These are phyloP conservation scores for Didymella pomorum DNA, from an alignment of 2,329 filamentous ascomycete species.

Conservation along the genomic window DNA sequence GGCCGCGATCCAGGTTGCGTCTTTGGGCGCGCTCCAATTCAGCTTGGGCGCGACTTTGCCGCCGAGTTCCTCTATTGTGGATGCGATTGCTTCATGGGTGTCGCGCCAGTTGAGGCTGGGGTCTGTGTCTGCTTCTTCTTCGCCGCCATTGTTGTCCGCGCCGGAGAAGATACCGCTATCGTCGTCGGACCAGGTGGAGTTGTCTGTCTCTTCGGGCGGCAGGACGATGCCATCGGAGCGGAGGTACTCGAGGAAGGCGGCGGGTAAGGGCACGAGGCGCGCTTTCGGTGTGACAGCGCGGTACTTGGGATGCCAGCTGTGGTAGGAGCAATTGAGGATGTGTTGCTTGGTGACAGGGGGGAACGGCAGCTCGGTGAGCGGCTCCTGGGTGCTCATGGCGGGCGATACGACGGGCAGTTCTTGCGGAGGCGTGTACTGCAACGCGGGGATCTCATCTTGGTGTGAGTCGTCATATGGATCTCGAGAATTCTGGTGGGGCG, in stretches of 20 bases:
- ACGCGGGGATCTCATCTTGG: slow-evolving; percentile 30
- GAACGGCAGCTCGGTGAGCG: slow-evolving; percentile 67
- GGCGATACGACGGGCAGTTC: slow-evolving; percentile 18
- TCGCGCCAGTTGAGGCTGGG: slow-evolving; percentile 70
- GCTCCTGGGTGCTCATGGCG: slow-evolving; percentile 34
- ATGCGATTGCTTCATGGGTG: slow-evolving; percentile 78
- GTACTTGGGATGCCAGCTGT: slow-evolving; percentile 89
- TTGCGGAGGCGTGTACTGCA: neutral
- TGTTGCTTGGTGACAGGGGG: slow-evolving; percentile 85
- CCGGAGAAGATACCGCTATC: slow-evolving; percentile 62
- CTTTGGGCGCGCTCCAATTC: slow-evolving; percentile 97
- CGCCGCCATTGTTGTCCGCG: slow-evolving; percentile 51
- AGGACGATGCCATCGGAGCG: slow-evolving; percentile 92
- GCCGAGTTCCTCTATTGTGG: slow-evolving; percentile 80
- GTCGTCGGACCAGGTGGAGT: slow-evolving; percentile 55
- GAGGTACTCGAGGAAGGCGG: slow-evolving; percentile 83
- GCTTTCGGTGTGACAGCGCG: slow-evolving; percentile 84
- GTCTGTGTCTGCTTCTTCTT: slow-evolving; percentile 63
- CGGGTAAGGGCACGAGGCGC: slow-evolving; percentile 78
- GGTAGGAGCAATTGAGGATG: slow-evolving; percentile 93
- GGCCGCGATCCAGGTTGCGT: slow-evolving; percentile 88
- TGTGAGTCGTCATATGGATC: slow-evolving; percentile 34
- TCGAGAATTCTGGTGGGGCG: slow-evolving; percentile 41
- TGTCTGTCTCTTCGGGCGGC: slow-evolving; percentile 69
- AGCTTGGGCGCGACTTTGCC: slow-evolving; percentile 90